These are phyloP conservation scores for Aphanomyces astaci DNA, from an alignment of 352 stramenopile genomes.

Conservation along the genomic window DNA sequence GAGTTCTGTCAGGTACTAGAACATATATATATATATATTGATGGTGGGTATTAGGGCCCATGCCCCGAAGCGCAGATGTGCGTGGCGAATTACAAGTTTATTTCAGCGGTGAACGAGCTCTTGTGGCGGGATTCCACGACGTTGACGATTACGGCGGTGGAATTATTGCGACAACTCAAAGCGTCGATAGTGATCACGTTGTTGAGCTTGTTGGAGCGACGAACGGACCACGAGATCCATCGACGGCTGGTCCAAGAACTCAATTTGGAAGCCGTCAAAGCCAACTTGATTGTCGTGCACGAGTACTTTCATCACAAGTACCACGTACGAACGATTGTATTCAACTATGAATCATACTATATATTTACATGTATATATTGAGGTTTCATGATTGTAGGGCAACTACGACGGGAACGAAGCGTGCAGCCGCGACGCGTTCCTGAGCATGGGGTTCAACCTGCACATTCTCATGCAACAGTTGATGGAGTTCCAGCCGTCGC, in stretches of 20 bases:
- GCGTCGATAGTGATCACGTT: slow-evolving; percentile 53
- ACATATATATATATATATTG: not conserved
- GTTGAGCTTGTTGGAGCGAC: slow-evolving; percentile 53
- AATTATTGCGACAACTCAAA: slow-evolving; percentile 34
- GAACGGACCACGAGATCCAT: slow-evolving; percentile 49
- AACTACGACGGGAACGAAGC: slow-evolving; percentile 47
- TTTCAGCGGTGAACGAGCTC: slow-evolving; percentile 62
- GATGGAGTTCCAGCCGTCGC: slow-evolving; percentile 36
- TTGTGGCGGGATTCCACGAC: slow-evolving; percentile 22
- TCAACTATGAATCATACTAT: too few species aligned
- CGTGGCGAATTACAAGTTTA: slow-evolving; percentile 67
- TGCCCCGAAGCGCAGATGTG: slow-evolving; percentile 63
- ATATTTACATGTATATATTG: too few species aligned
- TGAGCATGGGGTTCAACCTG: slow-evolving; percentile 74
- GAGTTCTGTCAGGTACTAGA: slow-evolving; percentile 48
- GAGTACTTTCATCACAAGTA: slow-evolving; percentile 36
- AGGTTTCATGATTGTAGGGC: slow-evolving; percentile 20
- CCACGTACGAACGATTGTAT: slow-evolving; percentile 17
- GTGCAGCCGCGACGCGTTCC: slow-evolving; percentile 55
- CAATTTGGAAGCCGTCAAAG: slow-evolving; percentile 58
- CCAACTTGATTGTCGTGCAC: slow-evolving; percentile 54
- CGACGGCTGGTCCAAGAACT: slow-evolving; percentile 57
- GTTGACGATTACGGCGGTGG: slow-evolving; percentile 26
- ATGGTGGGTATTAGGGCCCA: slow-evolving; percentile 32
- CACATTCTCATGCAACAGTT: slow-evolving; percentile 67